Base-by-base conservation (phyloP, 768 basidiomycete species). In the Solioccasus polychromus region DNA sequence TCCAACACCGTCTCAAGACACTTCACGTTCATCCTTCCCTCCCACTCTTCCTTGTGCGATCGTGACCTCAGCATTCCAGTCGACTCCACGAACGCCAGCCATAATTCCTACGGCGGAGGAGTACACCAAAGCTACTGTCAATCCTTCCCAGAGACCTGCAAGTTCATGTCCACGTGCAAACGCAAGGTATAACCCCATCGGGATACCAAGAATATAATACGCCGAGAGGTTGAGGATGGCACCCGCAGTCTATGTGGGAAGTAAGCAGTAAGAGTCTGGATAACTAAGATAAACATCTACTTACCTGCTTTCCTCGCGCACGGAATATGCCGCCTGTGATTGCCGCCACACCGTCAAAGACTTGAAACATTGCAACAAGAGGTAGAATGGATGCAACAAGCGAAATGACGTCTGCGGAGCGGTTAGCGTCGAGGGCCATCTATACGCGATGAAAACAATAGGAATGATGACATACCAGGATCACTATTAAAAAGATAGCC, bases 171-270 rank as follows among this genome's bases (percentile, higher is more conserved):
- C 62, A 10, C 60, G 62, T 40, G 69, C 70, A 70, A 93, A 92
- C 3, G 87, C 74, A 4, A 94, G 80, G 66, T 77, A 88, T 40
- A 92, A 67, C 12, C 89, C 93, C 35, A 90, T 71, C 0, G 92
- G 92, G 39, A 95, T 85, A 23, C 89, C 89, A 50, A 93, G 67
- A 45, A 84, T 65, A 55, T 95, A 93, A 66, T 93, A 93, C 3
- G 85, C 82, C 39, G 79, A 79, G 58, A 50, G 41, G 37, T 51
- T 51, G 32, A 92, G 72, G 10, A 93, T 40, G 0, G 92, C 91
- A 4, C 90, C 89, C 0, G 77, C 74, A 47, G 82, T 75, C 77
- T 89, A 55, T 11, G 19, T 11, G 18, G 35, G 38, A 23, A 3
- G 18, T 42, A 17, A 8, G 36, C 8, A 22, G 23, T 12, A 17